Evolutionary conservation across 2,329 filamentous ascomycete species (phyloP), one percentile per base, ranked within the genome.

Genomic region (Xylariaceae sp.): DNA sequence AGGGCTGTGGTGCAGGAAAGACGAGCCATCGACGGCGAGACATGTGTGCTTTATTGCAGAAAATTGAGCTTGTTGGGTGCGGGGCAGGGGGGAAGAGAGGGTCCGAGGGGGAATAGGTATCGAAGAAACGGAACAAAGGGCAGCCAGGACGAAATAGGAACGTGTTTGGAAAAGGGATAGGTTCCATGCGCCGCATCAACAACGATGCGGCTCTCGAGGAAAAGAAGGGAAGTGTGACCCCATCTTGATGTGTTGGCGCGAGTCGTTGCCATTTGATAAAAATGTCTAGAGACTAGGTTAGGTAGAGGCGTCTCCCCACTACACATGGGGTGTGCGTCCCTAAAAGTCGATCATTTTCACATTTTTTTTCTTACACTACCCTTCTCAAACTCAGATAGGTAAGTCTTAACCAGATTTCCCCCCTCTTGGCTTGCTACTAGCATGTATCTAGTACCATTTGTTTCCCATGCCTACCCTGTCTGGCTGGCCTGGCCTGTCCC

Each of bases 211-310:
- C 84, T 85, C 82, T 85, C 68, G 72, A 81, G 76, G 23, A 30
- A 30, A 30, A 30, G 23, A 30, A 30, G 23, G 23, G 23, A 30
- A 81, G 82, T 84, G 82, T 82, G 83, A 84, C 83, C 61, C 83
- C 82, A 84, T 85, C 78, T 80, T 89, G 90, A 92, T 95, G 91
- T 88, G 90, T 82, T 95, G 91, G 90, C 90, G 87, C 87, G 80
- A 81, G 81, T 88, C 82, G 81, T 85, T 83, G 83, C 89, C 89
- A 93, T 87, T 92, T 86, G 82, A 86, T 84, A 79, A 80, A 45
- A 80, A 82, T 77, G 75, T 77, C 79, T 78, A 80, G 79, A 81
- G 78, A 81, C 81, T 83, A 84, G 77, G 23, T 30, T 30, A 30
- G 23, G 23, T 30, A 30, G 23, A 30, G 23, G 75, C 78, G 81